A percentile compares a stretch with the other conserved stretches of the same genome.
Evolutionary conservation across 2,329 filamentous ascomycete species (phyloP).

Genomic region (Sporothrix curviconia): DNA sequence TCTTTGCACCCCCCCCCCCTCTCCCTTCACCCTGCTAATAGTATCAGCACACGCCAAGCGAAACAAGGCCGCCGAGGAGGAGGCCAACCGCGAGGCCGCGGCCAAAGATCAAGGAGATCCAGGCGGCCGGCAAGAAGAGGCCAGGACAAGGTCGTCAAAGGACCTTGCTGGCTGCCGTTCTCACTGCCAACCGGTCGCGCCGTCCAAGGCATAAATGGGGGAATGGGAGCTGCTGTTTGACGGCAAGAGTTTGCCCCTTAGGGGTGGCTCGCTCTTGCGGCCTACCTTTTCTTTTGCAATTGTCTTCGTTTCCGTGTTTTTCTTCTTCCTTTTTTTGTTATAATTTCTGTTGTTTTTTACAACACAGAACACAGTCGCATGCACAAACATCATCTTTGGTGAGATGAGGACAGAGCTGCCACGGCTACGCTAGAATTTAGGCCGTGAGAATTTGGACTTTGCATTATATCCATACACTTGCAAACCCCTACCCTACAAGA

Average conservation of each 20-base stretch:
- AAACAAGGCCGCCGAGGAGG: conserved; percentile 71
- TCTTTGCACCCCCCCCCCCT: no score
- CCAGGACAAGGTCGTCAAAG: conserved; percentile 71
- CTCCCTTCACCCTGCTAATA: no score
- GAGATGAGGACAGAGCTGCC: not conserved
- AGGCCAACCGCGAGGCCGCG: conserved; percentile 76
- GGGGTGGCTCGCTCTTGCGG: no score
- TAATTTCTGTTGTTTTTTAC: no score
- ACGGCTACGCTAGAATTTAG: not conserved
- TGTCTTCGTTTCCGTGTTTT: not conserved
- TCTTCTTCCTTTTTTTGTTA: not conserved
- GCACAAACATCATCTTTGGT: no score
- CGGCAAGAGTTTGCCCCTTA: no score
- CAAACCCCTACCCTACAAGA: conserved; percentile 34
- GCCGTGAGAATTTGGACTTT: not conserved
- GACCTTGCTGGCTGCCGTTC: conserved; percentile 79
- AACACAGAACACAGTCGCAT: no score
- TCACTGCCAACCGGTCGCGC: conserved; percentile 66
- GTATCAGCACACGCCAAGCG: conserved; percentile 92
- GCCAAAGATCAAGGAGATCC: conserved; percentile 75
- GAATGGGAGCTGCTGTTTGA: no score
- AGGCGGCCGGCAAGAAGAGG: conserved; percentile 71
- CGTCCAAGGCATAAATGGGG: conserved; percentile 22
- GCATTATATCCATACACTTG: not conserved
- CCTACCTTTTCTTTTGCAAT: not conserved